Base-by-base conservation (phyloP, 78 protist genomes). In the Tieghemostelium lacteum region DNA sequence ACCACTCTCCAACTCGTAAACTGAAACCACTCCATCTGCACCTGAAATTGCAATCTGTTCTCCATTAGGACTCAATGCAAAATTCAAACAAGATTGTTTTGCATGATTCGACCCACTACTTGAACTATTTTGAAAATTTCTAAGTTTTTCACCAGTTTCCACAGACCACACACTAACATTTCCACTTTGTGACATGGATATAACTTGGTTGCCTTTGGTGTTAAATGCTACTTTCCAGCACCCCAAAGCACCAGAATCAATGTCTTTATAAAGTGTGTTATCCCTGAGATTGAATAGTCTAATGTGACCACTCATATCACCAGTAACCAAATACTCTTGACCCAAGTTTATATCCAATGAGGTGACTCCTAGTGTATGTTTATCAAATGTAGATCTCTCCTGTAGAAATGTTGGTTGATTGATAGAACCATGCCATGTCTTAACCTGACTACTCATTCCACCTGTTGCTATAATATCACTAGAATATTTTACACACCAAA, bases 191-290 rank as follows among this genome's bases (percentile, higher is more conserved):
- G 88, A 80, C 14, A 67, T 76, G 20, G 50, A 39, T 7, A 80
- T 76, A 16, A 80, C 37, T 34, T 55, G n/a, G 28, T 64, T 50
- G 24, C 75, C 69, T 49, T 34, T 63, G 19, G 39, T 70, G 24
- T 26, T 29, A 57, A 80, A 80, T 39, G 67, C 76, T 8, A 67
- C n/a, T 49, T 34, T 39, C 73, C 73, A 80, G 37, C 75, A 65
- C 37, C 88, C 88, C 73, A 80, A 75, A 29, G 88, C 72, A 36
- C 88, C 88, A 28, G 73, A 50, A 67, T 80, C 88, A 19, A 80
- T 57, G 28, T 61, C 73, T 39, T 80, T 80, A 19, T 50, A 28
- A 33, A 80, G 31, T 37, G 76, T 55, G 29, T 80, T 80, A n/a
- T 34, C 63, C 14, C 0, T 24, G 10, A 80, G 40, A 57, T 80